These are phyloP conservation scores for Scenedesmus sp. DNA, from an alignment of 163 green algal genomes.

Conservation along the genomic window DNA sequence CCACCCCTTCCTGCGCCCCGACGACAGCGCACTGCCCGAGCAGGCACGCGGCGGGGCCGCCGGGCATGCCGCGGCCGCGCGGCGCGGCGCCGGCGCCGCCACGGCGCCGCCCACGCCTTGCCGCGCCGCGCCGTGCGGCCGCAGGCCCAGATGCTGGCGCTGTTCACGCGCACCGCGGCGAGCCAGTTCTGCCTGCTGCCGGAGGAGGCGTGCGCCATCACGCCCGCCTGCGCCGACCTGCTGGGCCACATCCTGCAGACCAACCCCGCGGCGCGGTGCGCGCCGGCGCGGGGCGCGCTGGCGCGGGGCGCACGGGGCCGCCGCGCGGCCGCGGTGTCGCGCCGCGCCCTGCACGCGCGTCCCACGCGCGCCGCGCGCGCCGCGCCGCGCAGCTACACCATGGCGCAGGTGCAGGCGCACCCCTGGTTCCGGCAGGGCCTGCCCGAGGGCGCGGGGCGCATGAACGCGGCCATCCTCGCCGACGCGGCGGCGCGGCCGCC, in stretches of 20 bases:
- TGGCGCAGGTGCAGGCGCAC: conserved; percentile 80
- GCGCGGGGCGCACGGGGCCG: no score
- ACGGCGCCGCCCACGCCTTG: no score
- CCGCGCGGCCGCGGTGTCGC: background rate
- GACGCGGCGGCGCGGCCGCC: conserved; percentile 10
- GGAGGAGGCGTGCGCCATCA: conserved; percentile 43
- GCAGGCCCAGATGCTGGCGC: conserved; percentile 88
- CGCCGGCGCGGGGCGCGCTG: no score
- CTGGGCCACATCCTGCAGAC: conserved; percentile 71
- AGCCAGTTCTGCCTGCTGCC: conserved; percentile 74
- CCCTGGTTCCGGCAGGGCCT: conserved; percentile 81
- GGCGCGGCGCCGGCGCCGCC: no score
- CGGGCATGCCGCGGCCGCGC: no score
- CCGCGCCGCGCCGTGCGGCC: no score
- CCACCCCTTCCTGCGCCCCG: conserved; percentile 81
- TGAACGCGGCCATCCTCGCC: conserved; percentile 74
- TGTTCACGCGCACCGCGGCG: conserved; percentile 71
- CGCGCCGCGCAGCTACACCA: conserved; percentile 13
- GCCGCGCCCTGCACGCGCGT: no score
- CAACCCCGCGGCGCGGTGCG: conserved; percentile 61
- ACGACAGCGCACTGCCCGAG: conserved; percentile 80
- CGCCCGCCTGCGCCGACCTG: conserved; percentile 60
- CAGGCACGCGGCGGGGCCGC: no score
- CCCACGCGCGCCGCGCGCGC: no score
- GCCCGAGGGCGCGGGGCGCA: conserved; percentile 79